These are phyloP conservation scores for Saitozyma sp. DNA, from an alignment of 768 basidiomycete species.

Conservation along the genomic window DNA sequence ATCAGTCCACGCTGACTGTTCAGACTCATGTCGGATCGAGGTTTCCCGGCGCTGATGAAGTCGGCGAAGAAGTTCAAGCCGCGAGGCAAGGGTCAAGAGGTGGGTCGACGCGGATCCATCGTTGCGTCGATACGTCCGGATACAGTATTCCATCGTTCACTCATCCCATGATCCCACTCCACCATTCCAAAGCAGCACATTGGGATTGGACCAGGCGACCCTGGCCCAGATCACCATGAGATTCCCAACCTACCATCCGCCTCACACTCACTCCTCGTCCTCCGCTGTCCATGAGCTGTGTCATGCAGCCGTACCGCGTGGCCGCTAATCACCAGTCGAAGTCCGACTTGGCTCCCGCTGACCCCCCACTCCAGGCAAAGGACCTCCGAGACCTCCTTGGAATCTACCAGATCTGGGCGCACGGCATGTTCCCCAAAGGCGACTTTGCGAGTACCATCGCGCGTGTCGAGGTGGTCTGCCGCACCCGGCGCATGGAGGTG, in stretches of 20 bases:
- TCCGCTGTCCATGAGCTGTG: neutral
- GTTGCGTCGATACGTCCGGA: neutral
- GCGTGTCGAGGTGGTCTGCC: constrained; percentile 83
- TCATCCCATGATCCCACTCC: too few relatives aligned
- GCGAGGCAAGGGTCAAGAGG: constrained; percentile 92
- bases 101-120: constrained; percentile 46
- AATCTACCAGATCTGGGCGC: constrained; percentile 92
- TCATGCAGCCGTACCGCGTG: too few relatives aligned
- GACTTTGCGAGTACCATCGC: constrained; percentile 83
- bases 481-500: constrained; percentile 82
- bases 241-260: too few relatives aligned
- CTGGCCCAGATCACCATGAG: neutral
- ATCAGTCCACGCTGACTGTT: neutral
- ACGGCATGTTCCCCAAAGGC: constrained; percentile 84
- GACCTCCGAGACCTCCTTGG: constrained; percentile 79
- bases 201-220: too few relatives aligned
- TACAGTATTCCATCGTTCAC: too few relatives aligned
- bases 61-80: constrained; percentile 74
- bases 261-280: neutral
- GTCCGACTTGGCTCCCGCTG: too few relatives aligned
- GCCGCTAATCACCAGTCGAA: too few relatives aligned
- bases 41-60: constrained; percentile 77
- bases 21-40: constrained; percentile 68
- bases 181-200: too few relatives aligned
- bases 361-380: constrained; percentile 58